phyloP scores from a whole-genome alignment of 768 basidiomycete species.

The Suillus alpinus region DNA sequence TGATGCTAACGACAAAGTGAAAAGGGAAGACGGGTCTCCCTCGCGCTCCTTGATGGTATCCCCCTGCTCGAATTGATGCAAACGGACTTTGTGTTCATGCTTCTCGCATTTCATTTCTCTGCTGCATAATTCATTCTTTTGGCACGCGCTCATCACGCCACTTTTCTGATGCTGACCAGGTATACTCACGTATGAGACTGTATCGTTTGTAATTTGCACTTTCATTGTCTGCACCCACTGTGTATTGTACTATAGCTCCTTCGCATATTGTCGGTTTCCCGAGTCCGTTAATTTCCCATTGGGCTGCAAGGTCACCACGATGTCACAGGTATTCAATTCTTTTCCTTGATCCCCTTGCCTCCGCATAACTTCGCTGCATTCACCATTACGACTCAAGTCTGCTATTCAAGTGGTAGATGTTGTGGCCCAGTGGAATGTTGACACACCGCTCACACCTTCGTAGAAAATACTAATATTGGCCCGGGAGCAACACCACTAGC shows the following conservation, averaged over 20 bases:
- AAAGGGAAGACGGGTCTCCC: conserved; percentile 16
- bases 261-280: not conserved
- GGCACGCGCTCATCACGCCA: not conserved
- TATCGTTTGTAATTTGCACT: not conserved
- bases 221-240: not conserved
- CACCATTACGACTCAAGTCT: not conserved
- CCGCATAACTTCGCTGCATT: not conserved
- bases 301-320: not conserved
- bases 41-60: not conserved
- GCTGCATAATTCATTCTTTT: not conserved
- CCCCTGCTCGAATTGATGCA: not conserved
- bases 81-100: not conserved
- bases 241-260: not conserved
- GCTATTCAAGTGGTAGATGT: not conserved
- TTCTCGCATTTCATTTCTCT: not conserved
- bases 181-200: not conserved
- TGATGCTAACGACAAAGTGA: conserved; percentile 17
- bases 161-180: not conserved
- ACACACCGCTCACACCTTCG: too few species aligned
- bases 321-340: not conserved
- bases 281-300: not conserved
- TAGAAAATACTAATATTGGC: too few species aligned
- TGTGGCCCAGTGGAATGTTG: too few species aligned
- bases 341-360: not conserved
- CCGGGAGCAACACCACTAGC: not conserved